phyloP scores from a whole-genome alignment of 108 stramenopile species.

The Conticribra guillardii region DNA sequence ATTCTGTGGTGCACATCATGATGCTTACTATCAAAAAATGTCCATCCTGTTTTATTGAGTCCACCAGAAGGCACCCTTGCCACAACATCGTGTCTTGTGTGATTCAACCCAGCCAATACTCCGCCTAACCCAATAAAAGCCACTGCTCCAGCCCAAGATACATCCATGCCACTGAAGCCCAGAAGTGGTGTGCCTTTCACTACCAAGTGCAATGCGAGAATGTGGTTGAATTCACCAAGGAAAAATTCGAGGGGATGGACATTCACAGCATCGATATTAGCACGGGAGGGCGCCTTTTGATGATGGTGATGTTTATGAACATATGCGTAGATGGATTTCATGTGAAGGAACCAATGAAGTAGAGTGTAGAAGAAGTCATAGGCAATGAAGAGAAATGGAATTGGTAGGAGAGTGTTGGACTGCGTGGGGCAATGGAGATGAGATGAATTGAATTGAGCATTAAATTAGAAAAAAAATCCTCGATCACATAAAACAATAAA shows the following conservation, averaged over 20 bases:
- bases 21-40: constrained; percentile 86
- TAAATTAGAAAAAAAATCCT: too few relatives aligned
- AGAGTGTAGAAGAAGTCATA: constrained; percentile 97
- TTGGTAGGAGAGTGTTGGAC: constrained; percentile 55
- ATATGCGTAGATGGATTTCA: constrained; percentile 83
- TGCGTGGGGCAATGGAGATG: constrained; percentile 7
- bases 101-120: constrained; percentile 94
- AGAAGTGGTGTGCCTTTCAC: constrained; percentile 43
- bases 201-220: constrained; percentile 74
- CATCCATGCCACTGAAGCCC: constrained; percentile 50
- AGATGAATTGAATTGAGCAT: not conserved
- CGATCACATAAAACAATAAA: too few relatives aligned
- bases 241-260: constrained; percentile 98
- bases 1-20: constrained; percentile 98
- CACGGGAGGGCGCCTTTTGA: constrained; percentile 95
- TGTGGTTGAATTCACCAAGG: constrained; percentile 96
- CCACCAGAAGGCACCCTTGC: constrained; percentile 44
- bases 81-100: constrained; percentile 89
- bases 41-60: constrained; percentile 20
- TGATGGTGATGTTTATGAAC: constrained; percentile 98
- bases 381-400: constrained; percentile 83
- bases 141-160: constrained; percentile 61
- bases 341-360: constrained; percentile 91
- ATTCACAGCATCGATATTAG: constrained; percentile 96
- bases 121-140: constrained; percentile 86